A percentile compares a stretch with the other conserved stretches of the same genome.
phyloP scores from a whole-genome alignment of 2,329 filamentous ascomycete genomes.

The Emmonsiellopsis sp. region DNA sequence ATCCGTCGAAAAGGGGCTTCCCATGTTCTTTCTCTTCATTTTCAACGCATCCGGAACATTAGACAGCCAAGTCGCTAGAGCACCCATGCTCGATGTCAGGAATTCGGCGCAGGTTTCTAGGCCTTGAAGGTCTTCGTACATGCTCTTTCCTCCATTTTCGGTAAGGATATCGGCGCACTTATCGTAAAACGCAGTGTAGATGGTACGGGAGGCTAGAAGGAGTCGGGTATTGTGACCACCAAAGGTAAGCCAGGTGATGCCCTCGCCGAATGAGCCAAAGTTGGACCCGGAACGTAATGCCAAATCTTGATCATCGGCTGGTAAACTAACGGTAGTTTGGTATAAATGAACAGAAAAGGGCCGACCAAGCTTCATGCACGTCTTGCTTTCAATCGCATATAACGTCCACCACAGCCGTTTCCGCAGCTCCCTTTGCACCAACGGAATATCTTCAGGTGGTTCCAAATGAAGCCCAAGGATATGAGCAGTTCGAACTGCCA shows the following conservation, averaged over 20 bases:
- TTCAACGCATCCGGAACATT: slow-evolving; percentile 31
- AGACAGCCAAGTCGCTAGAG: slow-evolving; percentile 23
- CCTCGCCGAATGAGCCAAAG: slow-evolving; percentile 21
- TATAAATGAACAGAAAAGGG: slow-evolving; percentile 29
- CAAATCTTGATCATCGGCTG: slow-evolving; percentile 25
- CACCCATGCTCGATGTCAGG: slow-evolving; percentile 17
- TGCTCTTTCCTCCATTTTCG: slow-evolving; percentile 10
- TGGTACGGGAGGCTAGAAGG: slow-evolving; percentile 20
- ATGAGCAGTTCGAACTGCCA: slow-evolving; percentile 37
- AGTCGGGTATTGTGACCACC: slow-evolving; percentile 26
- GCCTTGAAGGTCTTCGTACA: slow-evolving; percentile 22
- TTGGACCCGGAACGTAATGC: slow-evolving; percentile 22
- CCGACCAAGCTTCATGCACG: slow-evolving; percentile 39
- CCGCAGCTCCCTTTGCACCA: slow-evolving; percentile 33
- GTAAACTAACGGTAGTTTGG: slow-evolving; percentile 27
- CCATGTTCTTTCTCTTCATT: slow-evolving; percentile 23
- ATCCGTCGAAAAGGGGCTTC: slow-evolving; percentile 30
- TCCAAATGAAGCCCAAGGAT: slow-evolving; percentile 42
- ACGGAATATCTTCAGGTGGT: slow-evolving; percentile 27
- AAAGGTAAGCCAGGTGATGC: slow-evolving; percentile 33
- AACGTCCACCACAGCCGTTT: slow-evolving; percentile 46
- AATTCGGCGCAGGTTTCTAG: slow-evolving; percentile 24
- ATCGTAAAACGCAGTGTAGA: slow-evolving; percentile 28
- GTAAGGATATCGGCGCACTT: slow-evolving; percentile 17
- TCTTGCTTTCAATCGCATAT: slow-evolving; percentile 41